Conservation (phyloP, 768 basidiomycete genomes). For the Cystofilobasidium ferigula region DNA sequence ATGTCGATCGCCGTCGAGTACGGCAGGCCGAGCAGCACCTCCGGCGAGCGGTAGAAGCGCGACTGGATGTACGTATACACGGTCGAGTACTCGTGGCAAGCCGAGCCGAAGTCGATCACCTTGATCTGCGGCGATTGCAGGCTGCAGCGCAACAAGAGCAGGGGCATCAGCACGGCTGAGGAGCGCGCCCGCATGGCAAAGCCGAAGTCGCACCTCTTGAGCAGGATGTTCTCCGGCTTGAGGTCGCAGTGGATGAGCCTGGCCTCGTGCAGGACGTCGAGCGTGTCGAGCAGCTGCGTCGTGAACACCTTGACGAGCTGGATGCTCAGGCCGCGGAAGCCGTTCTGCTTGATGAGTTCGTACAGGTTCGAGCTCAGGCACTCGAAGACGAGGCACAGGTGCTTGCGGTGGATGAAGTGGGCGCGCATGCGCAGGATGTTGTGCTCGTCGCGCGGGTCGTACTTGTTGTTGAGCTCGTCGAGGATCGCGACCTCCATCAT, state of each 20-base stretch:
- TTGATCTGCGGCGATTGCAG: slow-evolving; percentile 96
- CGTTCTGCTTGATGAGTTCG: slow-evolving; percentile 99
- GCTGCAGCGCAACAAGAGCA: slow-evolving; percentile 40
- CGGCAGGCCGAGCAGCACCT: slow-evolving; percentile 86
- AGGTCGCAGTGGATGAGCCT: slow-evolving; percentile 95
- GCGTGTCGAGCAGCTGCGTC: slow-evolving; percentile 80
- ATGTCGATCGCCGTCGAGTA: slow-evolving; percentile 95
- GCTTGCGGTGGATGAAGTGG: slow-evolving; percentile 90
- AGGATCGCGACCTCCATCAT: slow-evolving; percentile 99
- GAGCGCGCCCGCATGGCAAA: background rate
- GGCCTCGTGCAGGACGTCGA: slow-evolving; percentile 87
- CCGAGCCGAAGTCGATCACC: slow-evolving; percentile 97
- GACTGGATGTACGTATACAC: slow-evolving; percentile 99
- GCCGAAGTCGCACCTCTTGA: slow-evolving; percentile 64
- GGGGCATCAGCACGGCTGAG: background rate
- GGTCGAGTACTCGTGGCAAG: slow-evolving; percentile 98
- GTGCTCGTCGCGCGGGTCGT: slow-evolving; percentile 87
- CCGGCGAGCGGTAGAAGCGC: slow-evolving; percentile 94
- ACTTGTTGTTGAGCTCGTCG: slow-evolving; percentile 89
- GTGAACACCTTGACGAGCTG: slow-evolving; percentile 98
- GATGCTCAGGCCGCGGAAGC: slow-evolving; percentile 92
- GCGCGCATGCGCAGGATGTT: slow-evolving; percentile 91
- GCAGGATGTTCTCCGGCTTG: slow-evolving; percentile 94
- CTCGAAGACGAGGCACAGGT: slow-evolving; percentile 96
- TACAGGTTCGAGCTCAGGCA: slow-evolving; percentile 93